Evolutionary conservation across 192 early-diverging fungal species (phyloP), one percentile per base, ranked within the genome.

Genomic region (Coemansia sp.): DNA sequence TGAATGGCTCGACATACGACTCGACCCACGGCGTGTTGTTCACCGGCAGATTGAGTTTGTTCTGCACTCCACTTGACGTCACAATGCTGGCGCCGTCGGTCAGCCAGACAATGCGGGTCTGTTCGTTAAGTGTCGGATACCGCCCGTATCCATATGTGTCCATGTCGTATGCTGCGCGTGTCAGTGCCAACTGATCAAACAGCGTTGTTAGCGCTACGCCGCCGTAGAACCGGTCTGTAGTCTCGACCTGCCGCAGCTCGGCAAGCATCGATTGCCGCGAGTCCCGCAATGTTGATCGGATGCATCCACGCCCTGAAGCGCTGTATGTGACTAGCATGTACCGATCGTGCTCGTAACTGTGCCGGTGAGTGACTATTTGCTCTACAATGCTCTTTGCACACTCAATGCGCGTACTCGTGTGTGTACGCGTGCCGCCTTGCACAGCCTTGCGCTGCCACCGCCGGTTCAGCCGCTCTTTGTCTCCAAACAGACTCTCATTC

Each of bases 251-350:
- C 28, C 89, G 88, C 44, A 92, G 78, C 64, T 88, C 82, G 9
- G 83, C 57, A 20, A 90, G 69, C 31, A 93, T 72, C 42, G 79
- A 64, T 46, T 72, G 44, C 3, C 78, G 66, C n/a, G 83, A 69
- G 64, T 84, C 84, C 36, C 82, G 82, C 17, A 85, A 53, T 15
- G 66, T 73, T 8, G 84, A 78, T 60, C 81, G 70, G 6, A 68
- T 75, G 56, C 68, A 63, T 10, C 59, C 59, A 47, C 17, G 46
- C 1, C 52, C 44, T 2, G 78, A 58, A 3, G 84, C 85, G 28
- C 68, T 83, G 64, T 93, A 93, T 1, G 88, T 87, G 20, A 89
- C 87, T 12, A 93, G 82, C 82, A 91, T 86, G 63, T 88, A 93
- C 65, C 87, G 89, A 67, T 90, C 89, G 26, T 88, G 78, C 47